Evolutionary conservation across 2,329 filamentous ascomycete species (phyloP), one percentile per base, ranked within the genome.

Genomic region (Penicillium sp.): DNA sequence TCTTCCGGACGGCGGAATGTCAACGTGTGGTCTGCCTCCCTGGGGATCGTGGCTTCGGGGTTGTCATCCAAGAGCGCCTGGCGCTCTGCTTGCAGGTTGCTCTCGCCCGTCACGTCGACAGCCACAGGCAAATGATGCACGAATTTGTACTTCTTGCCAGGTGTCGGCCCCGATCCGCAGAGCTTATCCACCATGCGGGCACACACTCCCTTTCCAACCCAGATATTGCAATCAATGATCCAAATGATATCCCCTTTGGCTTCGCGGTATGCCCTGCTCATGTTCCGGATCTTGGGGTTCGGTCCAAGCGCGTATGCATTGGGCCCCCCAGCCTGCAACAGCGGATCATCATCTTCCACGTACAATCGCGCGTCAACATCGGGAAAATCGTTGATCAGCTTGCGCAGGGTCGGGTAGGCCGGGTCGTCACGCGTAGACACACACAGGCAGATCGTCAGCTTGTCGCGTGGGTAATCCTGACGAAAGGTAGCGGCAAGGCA

Each of bases 271-370:
- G 89, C 90, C 35, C 89, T 81, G 65, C 90, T 96, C 76, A 97
- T 88, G 66, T 98, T 98, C 41, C 93, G 79, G 58, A 98, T 94
- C 74, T 98, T 98, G n/a, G 93, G 93, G 62, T 98, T 98, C 1
- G 93, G 93, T 0, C 94, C 94, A 46, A 97, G 77, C 46, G 80
- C 77, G 52, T 77, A 69, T 40, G 70, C 60, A 38, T 76, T 69
- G 43, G 76, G 77, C 9, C 70, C 68, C 26, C 73, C 60, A 24
- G 76, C 77, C 43, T 81, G 77, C 7, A 95, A 72, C 24, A 81
- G 67, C 0, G 86, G 81, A 64, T 95, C 89, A 49, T 95, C 86
- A 40, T 86, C 80, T 71, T 96, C 91, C 39, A 96, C 76, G 9
- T 90, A 77, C 3, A 97, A 75, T 42, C 77, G 78, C 1, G 82